Evolutionary conservation across 768 basidiomycete genomes (phyloP), one percentile per base, ranked within the genome.

Genomic region (Termitomyces sp.): DNA sequence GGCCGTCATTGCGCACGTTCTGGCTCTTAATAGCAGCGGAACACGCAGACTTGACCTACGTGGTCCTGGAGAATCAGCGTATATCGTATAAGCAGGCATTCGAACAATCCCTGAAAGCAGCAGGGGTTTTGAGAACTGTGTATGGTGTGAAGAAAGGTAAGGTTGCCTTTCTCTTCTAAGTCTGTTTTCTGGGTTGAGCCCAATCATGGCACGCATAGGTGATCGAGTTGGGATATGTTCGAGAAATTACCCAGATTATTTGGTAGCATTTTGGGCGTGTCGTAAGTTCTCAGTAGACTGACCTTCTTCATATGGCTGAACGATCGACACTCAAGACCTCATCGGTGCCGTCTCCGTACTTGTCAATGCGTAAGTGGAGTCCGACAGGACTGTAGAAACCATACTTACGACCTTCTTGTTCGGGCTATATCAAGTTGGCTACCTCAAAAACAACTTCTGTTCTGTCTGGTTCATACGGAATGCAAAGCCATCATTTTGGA

Each of bases 81-180:
- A 66, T 74, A 42, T 78, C 79, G 24, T 83, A 70, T 64, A 63
- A 66, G 3, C 66, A 83, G 49, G 63, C 75, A 13, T 71, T 75
- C 45, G 62, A 69, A 15, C 69, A 68, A 18, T 74, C 77, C 4
- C 55, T 72, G 24, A 74, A 68, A 51, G 69, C 74, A 10, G 76
- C 76, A 6, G 66, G 63, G n/a, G 66, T 71, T 60, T 81, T 63
- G 59, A 64, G 65, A 52, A 57, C 73, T 60, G 51, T 71, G n/a
- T 83, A 81, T 61, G 74, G 75, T 18, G 70, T 85, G 31, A 69
- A 67, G 53, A 86, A 86, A 67, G 80, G 77, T 71, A 48, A 18
- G 58, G 6, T 16, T 12, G 8, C 13, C 20, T 22, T 31, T 34
- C 15, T 22, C 7, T 45, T 45, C 16, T 13, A 31, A 8, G 28